Percentiles rank a stretch among this genome's conserved stretches.
Conservation (phyloP, 2,329 filamentous ascomycete genomes). For the Nigrospora oryzae region DNA sequence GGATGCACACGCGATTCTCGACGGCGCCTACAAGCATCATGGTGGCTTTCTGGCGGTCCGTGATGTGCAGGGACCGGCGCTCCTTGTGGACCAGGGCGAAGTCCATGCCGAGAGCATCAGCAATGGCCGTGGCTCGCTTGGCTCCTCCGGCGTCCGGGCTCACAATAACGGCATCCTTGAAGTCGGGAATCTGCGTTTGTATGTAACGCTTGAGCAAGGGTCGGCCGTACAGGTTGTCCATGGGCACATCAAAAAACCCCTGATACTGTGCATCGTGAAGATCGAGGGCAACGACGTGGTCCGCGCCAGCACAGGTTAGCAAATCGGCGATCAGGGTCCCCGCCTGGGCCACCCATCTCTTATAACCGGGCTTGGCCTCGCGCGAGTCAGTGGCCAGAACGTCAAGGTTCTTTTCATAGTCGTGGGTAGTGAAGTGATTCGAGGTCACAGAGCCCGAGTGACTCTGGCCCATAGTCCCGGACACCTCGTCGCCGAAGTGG, state of each 20-base stretch:
- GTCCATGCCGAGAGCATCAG: constrained; percentile 85
- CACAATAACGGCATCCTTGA: constrained; percentile 81
- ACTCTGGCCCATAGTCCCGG: too few species aligned
- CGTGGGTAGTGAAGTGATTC: constrained; percentile 37
- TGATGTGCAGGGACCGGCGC: constrained; percentile 80
- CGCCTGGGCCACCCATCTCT: constrained; percentile 97
- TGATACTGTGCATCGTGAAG: constrained; percentile 95
- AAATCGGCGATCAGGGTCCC: constrained; percentile 92
- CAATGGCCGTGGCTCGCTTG: constrained; percentile 91
- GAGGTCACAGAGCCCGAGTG: not conserved
- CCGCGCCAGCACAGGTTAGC: constrained; percentile 87
- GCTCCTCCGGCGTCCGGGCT: constrained; percentile 94
- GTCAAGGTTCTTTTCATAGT: constrained; percentile 47
- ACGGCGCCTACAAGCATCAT: constrained; percentile 96
- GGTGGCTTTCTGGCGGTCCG: constrained; percentile 80
- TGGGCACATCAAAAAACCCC: constrained; percentile 97
- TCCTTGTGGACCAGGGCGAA: constrained; percentile 99
- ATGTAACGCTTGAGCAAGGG: constrained; percentile 64
- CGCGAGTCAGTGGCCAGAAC: constrained; percentile 41
- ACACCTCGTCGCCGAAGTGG: constrained; percentile 17
- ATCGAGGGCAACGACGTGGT: constrained; percentile 97
- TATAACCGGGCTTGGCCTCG: constrained; percentile 85
- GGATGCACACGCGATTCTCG: constrained; percentile 69
- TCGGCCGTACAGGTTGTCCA: constrained; percentile 91
- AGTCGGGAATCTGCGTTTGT: constrained; percentile 75